phyloP scores from a whole-genome alignment of 192 early-diverging fungal species.

The Entrophospora sp. region DNA sequence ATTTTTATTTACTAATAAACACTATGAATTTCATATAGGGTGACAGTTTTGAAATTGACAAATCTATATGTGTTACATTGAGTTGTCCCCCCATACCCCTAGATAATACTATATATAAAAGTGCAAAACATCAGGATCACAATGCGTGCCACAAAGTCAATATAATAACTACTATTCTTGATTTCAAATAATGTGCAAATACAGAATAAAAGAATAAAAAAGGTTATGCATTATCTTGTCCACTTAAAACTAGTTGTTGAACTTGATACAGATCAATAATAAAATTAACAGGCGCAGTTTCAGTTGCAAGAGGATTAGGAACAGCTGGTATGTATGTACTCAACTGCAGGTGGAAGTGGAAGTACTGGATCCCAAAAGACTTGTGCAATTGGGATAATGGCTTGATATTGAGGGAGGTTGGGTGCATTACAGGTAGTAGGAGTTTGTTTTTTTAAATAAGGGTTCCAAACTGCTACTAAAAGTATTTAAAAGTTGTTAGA shows the following conservation, averaged over 20 bases:
- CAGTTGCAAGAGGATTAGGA: neutral
- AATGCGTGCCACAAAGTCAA: neutral
- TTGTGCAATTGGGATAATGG: slow-evolving; percentile 11
- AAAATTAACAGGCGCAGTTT: slow-evolving; percentile 12
- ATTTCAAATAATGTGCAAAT: neutral
- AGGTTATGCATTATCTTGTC: slow-evolving; percentile 11
- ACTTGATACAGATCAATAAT: slow-evolving; percentile 8
- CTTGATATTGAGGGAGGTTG: slow-evolving; percentile 10
- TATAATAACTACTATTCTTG: neutral
- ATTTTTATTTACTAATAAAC: no score
- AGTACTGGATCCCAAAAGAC: slow-evolving; percentile 13
- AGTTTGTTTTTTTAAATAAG: neutral
- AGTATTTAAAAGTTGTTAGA: slow-evolving; percentile 10
- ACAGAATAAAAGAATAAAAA: slow-evolving; percentile 2
- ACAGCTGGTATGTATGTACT: neutral
- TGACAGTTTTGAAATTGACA: no score
- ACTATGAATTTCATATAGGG: no score
- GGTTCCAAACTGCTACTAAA: slow-evolving; percentile 12
- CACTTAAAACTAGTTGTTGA: slow-evolving; percentile 9
- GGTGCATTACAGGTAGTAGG: slow-evolving; percentile 9
- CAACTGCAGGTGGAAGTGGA: neutral
- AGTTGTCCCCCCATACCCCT: no score
- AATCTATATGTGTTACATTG: no score
- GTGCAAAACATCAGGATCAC: neutral
- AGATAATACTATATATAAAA: no score